phyloP scores from a whole-genome alignment of 768 basidiomycete species.

The Phlebiopsis flavidoalba region DNA sequence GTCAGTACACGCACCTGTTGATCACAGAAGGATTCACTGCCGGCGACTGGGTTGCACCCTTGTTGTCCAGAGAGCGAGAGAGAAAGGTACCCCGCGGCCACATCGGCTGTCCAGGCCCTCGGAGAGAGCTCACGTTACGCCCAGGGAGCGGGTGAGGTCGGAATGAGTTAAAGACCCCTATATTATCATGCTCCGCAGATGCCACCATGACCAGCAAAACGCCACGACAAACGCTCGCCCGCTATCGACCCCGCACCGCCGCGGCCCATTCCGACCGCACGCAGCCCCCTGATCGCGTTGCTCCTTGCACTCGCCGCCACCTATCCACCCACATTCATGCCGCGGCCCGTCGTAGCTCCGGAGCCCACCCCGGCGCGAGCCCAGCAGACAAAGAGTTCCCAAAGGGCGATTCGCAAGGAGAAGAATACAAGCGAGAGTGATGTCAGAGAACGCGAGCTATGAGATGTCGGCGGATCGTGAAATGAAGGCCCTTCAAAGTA shows the following conservation, averaged over 20 bases:
- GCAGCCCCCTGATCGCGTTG: neutral
- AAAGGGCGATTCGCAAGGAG: constrained; percentile 18
- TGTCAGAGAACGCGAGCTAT: constrained; percentile 23
- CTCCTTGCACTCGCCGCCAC: too few species aligned
- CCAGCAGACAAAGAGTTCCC: constrained; percentile 21
- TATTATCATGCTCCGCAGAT: constrained; percentile 7
- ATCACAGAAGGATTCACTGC: constrained; percentile 13
- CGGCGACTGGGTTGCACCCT: constrained; percentile 4
- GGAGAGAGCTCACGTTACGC: constrained; percentile 3
- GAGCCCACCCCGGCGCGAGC: constrained; percentile 10
- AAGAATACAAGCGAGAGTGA: constrained; percentile 24
- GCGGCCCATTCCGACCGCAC: neutral
- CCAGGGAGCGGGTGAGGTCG: constrained; percentile 11
- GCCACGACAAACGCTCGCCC: neutral
- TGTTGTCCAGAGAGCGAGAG: constrained; percentile 7
- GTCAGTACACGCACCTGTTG: constrained; percentile 11
- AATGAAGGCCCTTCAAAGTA: constrained; percentile 21
- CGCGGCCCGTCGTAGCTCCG: constrained; percentile 9
- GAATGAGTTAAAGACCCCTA: constrained; percentile 7
- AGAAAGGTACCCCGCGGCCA: constrained; percentile 11
- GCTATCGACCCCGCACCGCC: neutral
- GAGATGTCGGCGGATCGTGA: constrained; percentile 22
- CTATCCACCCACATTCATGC: constrained; percentile 4
- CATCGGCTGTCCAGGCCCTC: constrained; percentile 10
- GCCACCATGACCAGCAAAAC: neutral